Conservation (phyloP, 306 rosid genomes). For the Castanospermum australe region DNA sequence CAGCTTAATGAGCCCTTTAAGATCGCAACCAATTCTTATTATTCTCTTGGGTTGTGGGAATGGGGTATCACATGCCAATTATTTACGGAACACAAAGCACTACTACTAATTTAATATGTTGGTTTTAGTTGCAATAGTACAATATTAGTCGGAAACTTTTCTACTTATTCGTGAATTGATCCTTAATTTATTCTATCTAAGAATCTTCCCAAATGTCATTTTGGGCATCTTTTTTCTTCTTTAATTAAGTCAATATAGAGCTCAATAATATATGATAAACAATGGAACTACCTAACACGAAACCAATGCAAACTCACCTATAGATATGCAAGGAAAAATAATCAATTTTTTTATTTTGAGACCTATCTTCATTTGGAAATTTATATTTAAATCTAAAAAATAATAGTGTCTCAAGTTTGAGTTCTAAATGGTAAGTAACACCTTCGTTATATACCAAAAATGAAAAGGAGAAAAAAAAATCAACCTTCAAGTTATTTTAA, state of each 20-base stretch:
- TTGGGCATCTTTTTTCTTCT: not conserved
- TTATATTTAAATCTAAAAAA: too few relatives aligned
- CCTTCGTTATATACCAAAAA: too few relatives aligned
- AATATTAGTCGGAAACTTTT: not conserved
- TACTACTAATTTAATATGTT: not conserved
- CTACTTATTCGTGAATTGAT: not conserved
- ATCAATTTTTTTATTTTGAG: not conserved
- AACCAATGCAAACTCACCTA: not conserved
- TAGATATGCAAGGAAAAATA: not conserved
- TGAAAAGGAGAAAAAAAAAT: too few relatives aligned
- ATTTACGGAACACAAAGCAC: not conserved
- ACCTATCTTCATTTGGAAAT: not conserved
- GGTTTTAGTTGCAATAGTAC: not conserved
- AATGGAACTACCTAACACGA: not conserved
- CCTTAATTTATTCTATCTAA: not conserved
- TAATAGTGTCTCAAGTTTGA: too few relatives aligned
- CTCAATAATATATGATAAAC: too few relatives aligned
- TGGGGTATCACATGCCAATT: conserved; percentile 5
- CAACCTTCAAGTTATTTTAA: too few relatives aligned
- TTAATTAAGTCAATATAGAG: too few relatives aligned
- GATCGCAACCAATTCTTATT: conserved; percentile 17
- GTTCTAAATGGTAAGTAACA: too few relatives aligned
- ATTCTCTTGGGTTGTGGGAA: not conserved
- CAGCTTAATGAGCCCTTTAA: conserved; percentile 16
- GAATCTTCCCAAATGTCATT: not conserved